A percentile compares a stretch with the other conserved stretches of the same genome.
phyloP scores from a whole-genome alignment of 2,329 filamentous ascomycete genomes.

The Cladosporium sp. region DNA sequence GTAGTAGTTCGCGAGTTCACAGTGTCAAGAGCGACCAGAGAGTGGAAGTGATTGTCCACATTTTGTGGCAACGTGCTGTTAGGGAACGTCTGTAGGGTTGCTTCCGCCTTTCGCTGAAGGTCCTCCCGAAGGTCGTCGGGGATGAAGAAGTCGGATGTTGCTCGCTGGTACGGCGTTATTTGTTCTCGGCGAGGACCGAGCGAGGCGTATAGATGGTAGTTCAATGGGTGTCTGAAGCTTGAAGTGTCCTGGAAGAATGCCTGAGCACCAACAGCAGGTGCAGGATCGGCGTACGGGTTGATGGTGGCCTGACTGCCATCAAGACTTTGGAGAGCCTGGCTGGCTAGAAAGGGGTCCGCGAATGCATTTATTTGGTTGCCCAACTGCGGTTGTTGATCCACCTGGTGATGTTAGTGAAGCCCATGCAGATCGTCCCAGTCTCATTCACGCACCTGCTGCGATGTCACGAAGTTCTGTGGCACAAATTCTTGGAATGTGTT shows the following conservation, averaged over 20 bases:
- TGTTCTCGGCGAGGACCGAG: conserved; percentile 79
- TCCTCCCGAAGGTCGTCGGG: conserved; percentile 84
- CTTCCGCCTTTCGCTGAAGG: conserved; percentile 81
- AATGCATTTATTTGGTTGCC: conserved; percentile 34
- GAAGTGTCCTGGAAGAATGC: conserved; percentile 62
- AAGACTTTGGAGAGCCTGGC: conserved; percentile 23
- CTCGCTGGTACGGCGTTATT: conserved; percentile 77
- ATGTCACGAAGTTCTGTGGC: conserved; percentile 52
- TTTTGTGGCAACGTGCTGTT: conserved; percentile 64
- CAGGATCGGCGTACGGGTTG: conserved; percentile 73
- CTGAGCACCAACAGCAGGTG: conserved; percentile 54
- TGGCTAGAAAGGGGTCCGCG: conserved; percentile 40
- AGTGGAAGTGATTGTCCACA: conserved; percentile 80
- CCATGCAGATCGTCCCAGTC: too few relatives aligned
- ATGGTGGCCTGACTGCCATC: conserved; percentile 38
- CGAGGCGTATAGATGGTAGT: conserved; percentile 91
- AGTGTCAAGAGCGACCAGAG: conserved; percentile 82
- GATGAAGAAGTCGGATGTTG: conserved; percentile 87
- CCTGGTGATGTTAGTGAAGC: conserved; percentile 1
- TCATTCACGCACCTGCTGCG: conserved; percentile 36
- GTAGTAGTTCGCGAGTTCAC: conserved; percentile 71
- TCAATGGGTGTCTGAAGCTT: conserved; percentile 59
- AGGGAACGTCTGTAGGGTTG: conserved; percentile 77
- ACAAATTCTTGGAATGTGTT: conserved; percentile 50
- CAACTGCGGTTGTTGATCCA: conserved; percentile 26